These are phyloP conservation scores for Steccherinum ochraceum DNA, from an alignment of 768 basidiomycete species.

Conservation along the genomic window DNA sequence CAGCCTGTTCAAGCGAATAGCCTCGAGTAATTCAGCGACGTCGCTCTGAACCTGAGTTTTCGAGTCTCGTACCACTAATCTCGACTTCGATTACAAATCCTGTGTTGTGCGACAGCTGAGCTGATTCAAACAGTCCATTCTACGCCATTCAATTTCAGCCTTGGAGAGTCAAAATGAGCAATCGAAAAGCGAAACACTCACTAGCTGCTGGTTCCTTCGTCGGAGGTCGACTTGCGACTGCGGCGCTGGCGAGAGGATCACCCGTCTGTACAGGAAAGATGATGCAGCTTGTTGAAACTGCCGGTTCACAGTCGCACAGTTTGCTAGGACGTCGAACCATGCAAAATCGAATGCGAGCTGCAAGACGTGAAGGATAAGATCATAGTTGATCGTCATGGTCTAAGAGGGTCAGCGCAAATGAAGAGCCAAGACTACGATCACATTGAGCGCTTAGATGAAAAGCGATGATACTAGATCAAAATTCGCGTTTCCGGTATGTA, in stretches of 20 bases:
- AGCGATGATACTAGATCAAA: too few species aligned
- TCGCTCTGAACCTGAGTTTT: slow-evolving; percentile 11
- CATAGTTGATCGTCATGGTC: too few species aligned
- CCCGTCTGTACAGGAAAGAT: slow-evolving; percentile 36
- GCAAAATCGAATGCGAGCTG: not conserved
- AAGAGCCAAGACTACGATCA: too few species aligned
- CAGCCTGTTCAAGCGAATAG: too few species aligned
- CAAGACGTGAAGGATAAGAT: not conserved
- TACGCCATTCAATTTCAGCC: not conserved
- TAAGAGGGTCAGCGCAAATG: too few species aligned
- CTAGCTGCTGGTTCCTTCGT: slow-evolving; percentile 28
- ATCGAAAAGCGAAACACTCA: slow-evolving; percentile 16
- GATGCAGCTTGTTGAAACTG: slow-evolving; percentile 41
- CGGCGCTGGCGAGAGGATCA: slow-evolving; percentile 36
- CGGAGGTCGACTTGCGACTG: slow-evolving; percentile 28
- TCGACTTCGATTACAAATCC: slow-evolving; percentile 35
- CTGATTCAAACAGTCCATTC: slow-evolving; percentile 9
- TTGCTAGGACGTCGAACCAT: slow-evolving; percentile 30
- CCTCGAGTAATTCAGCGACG: slow-evolving; percentile 13
- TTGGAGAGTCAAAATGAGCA: not conserved
- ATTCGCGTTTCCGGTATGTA: too few species aligned
- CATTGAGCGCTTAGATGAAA: too few species aligned
- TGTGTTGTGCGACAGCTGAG: slow-evolving; percentile 33
- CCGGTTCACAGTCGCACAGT: slow-evolving; percentile 39
- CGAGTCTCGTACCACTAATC: slow-evolving; percentile 34